A percentile compares a stretch with the other conserved stretches of the same genome.
These are phyloP conservation scores for Aeschynomene evenia DNA, from an alignment of 306 rosid genomes.

Conservation along the genomic window DNA sequence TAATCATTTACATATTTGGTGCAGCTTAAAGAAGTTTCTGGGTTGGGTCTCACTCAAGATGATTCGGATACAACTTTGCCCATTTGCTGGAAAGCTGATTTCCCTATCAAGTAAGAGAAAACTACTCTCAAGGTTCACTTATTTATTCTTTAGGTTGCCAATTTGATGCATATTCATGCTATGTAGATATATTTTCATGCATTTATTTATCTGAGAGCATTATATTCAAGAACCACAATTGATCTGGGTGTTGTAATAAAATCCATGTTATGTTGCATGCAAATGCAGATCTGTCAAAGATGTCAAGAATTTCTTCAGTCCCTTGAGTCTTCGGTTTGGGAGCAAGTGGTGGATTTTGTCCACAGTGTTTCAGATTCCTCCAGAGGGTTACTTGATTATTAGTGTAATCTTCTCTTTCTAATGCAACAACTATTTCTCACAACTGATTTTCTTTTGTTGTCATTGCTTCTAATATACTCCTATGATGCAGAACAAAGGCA, in stretches of 20 bases:
- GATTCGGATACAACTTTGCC: conserved; percentile 64
- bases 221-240: no score
- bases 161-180: background rate
- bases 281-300: conserved; percentile 70
- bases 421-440: conserved; percentile 15
- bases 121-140: conserved; percentile 2
- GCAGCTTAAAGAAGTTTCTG: conserved; percentile 69
- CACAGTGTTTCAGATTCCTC: conserved; percentile 56
- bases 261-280: conserved; percentile 20
- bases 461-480: conserved; percentile 12
- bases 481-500: conserved; percentile 64
- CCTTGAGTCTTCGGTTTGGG: conserved; percentile 62
- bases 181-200: background rate
- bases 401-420: conserved; percentile 45
- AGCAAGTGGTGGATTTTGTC: conserved; percentile 78
- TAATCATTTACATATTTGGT: conserved; percentile 19
- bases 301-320: conserved; percentile 61
- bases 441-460: conserved; percentile 5
- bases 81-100: conserved; percentile 68
- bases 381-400: conserved; percentile 71
- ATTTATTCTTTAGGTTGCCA: background rate
- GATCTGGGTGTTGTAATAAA: conserved; percentile 23
- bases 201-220: no score
- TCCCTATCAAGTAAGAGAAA: conserved; percentile 50
- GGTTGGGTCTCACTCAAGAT: conserved; percentile 49